These are phyloP conservation scores for Globisporangium takayamanum DNA, from an alignment of 352 stramenopile species.

Conservation along the genomic window DNA sequence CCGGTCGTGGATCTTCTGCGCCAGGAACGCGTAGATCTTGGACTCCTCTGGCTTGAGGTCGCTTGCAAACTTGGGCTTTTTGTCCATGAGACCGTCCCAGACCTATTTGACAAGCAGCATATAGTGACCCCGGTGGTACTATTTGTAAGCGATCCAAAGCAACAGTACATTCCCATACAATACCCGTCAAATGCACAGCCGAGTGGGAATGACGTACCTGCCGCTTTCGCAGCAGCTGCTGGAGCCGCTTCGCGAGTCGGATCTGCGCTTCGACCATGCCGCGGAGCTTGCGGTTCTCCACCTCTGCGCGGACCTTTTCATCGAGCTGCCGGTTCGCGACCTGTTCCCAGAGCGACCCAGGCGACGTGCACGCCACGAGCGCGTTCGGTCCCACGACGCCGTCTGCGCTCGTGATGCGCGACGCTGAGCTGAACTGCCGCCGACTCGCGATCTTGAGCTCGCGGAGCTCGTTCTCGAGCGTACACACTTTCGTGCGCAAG, in stretches of 20 bases:
- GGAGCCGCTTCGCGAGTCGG: conserved; percentile 10
- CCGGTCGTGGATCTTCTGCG: conserved; percentile 13
- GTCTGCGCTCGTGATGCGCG: conserved; percentile 6
- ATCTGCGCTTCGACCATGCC: conserved; percentile 16
- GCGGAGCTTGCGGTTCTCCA: conserved; percentile 15
- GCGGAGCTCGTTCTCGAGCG: conserved; percentile 15
- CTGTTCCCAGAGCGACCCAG: conserved; percentile 16
- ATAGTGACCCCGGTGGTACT: background rate
- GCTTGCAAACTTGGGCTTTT: conserved; percentile 7
- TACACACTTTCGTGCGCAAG: conserved; percentile 13
- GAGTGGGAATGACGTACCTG: conserved; percentile 5
- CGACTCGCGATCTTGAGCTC: conserved; percentile 13
- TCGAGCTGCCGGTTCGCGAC: conserved; percentile 17
- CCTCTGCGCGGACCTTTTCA: conserved; percentile 14
- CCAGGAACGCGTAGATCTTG: conserved; percentile 15
- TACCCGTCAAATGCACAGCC: background rate
- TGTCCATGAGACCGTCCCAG: conserved; percentile 11
- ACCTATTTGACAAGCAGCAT: background rate
- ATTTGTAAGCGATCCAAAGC: background rate
- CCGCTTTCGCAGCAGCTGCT: conserved; percentile 15
- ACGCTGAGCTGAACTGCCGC: conserved; percentile 7
- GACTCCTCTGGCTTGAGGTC: conserved; percentile 15
- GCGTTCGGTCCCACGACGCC: background rate
- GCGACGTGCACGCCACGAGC: conserved; percentile 9
- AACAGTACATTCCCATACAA: background rate